These are phyloP conservation scores for Starmerella bombicola DNA, from an alignment of 805 yeast species.

Conservation along the genomic window DNA sequence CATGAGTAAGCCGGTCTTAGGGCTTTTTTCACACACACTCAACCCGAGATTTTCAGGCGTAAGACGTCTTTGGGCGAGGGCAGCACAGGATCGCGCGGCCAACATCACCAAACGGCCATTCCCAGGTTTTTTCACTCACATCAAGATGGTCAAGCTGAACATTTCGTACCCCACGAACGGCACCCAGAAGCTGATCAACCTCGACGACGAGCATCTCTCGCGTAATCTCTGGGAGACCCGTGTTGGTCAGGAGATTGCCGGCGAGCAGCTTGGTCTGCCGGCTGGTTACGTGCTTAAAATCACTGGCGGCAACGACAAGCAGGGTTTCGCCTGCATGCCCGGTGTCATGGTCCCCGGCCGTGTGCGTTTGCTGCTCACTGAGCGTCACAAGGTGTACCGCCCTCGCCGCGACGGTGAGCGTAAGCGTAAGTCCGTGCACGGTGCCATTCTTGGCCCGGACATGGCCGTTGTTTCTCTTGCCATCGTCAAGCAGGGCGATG, in stretches of 20 bases:
- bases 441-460: constrained; percentile 96
- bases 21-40: too few species aligned
- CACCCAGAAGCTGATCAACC: constrained; percentile 94
- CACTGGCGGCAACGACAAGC: constrained; percentile 99
- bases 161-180: constrained; percentile 99
- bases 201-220: constrained; percentile 98
- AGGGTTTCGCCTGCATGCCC: constrained; percentile 99
- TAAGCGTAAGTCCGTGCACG: constrained; percentile 99
- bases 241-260: constrained; percentile 99
- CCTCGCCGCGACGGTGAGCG: constrained; percentile 99
- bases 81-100: background rate
- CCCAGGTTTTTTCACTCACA: constrained; percentile 10
- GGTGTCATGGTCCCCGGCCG: constrained; percentile 99
- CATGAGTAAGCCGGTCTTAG: too few species aligned
- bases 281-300: constrained; percentile 98
- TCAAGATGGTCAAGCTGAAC: constrained; percentile 56
- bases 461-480: constrained; percentile 89
- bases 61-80: background rate
- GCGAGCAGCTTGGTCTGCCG: constrained; percentile 96
- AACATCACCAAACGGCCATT: too few species aligned
- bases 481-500: constrained; percentile 94
- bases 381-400: constrained; percentile 98
- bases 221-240: constrained; percentile 98
- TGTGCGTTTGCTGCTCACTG: constrained; percentile 86
- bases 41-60: too few species aligned